A percentile compares a stretch with the other conserved stretches of the same genome.
Conservation (phyloP, 2,329 filamentous ascomycete genomes). For the Exophiala alcalophila region DNA sequence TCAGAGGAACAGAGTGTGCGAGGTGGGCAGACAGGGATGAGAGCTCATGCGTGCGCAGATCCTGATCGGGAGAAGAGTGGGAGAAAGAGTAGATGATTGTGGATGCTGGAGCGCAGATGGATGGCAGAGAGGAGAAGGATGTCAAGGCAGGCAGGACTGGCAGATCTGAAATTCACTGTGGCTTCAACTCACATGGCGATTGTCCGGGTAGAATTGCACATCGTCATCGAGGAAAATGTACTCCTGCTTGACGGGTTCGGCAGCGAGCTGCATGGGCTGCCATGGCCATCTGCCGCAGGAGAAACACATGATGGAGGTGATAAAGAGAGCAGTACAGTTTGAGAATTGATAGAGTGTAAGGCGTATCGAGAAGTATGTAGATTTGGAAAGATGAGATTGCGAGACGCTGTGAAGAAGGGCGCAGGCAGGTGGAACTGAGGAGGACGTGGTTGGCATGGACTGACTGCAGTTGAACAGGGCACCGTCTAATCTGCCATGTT, state of each 20-base stretch:
- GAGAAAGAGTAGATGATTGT: background rate
- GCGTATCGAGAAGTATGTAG: no score
- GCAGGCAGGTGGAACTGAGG: no score
- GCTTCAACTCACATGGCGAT: constrained; percentile 26
- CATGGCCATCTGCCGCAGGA: constrained; percentile 29
- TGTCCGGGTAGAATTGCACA: constrained; percentile 26
- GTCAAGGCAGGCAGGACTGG: background rate
- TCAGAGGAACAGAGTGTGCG: background rate
- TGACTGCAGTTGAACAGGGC: no score
- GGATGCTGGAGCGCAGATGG: background rate
- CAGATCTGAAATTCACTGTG: constrained; percentile 12
- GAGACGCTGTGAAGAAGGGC: no score
- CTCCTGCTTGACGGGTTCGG: constrained; percentile 28
- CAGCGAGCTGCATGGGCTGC: constrained; percentile 25
- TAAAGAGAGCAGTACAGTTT: constrained; percentile 9
- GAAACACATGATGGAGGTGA: constrained; percentile 29
- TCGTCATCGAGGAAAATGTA: constrained; percentile 29
- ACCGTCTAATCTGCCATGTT: no score
- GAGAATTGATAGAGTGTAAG: no score
- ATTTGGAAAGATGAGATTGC: no score
- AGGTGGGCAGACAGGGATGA: constrained; percentile 1
- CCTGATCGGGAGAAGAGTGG: background rate
- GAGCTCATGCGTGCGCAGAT: background rate
- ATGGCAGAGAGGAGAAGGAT: background rate
- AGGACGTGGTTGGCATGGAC: no score